Evolutionary conservation across 305 asterid species (phyloP), one percentile per base, ranked within the genome.

Genomic region (Rubia peregrina): DNA sequence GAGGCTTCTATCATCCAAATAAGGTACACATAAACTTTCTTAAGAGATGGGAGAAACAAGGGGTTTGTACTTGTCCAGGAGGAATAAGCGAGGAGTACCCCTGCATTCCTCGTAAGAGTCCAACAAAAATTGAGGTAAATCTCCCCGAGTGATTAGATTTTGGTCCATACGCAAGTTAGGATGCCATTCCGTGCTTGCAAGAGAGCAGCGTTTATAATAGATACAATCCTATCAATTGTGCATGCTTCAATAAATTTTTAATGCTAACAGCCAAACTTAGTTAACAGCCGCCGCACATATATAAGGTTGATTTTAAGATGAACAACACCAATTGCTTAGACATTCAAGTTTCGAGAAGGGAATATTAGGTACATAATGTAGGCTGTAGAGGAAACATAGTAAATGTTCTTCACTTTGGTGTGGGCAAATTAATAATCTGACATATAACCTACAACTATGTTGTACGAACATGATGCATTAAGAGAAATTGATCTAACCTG

Each of bases 81-180:
- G 96, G 81, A 95, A 91, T 61, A 94, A 82, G 66, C 96, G 98
- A 70, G 98, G 99, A 60, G 96, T 98, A 51, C 87, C 96, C 83
- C 98, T 85, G 91, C 97, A 83, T 76, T 91, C 99, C 83, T 94
- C 98, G 71, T 91, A 94, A 16, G 97, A 94, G 71, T 94, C 96
- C 99, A 87, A 91, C 63, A 94, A 71, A 80, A 91, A 88, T 46
- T 95, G 85, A 81, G 99, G 98, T 71, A 95, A 75, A 78, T 90
- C 90, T 69, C 92, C 93, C 71, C 73, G 84, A 17, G 95, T 86
- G 73, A 95, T 82, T 77, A 87, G 80, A 76, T 83, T 90, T 77
- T 84, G 86, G 75, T 84, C 83, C 75, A 79, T 73, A 70, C 65
- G 86, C 73, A 79, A 56, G 77, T 86, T 88, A 76, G 90, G 87